These are phyloP conservation scores for Multifurca ochricompacta DNA, from an alignment of 768 basidiomycete genomes.

Conservation along the genomic window DNA sequence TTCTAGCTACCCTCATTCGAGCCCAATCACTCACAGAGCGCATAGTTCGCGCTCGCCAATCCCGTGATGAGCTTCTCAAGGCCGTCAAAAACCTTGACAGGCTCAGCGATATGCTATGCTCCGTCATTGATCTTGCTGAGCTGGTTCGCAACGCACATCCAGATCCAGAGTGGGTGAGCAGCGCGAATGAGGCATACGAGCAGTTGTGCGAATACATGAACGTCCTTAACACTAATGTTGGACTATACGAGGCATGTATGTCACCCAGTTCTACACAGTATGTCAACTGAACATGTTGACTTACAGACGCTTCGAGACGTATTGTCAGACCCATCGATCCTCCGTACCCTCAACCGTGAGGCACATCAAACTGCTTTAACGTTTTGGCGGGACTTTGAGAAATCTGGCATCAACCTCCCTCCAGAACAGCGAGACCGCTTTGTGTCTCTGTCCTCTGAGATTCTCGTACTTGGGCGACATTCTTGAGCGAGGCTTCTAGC, in stretches of 20 bases:
- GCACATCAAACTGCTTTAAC: slow-evolving; percentile 84
- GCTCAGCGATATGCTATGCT: slow-evolving; percentile 91
- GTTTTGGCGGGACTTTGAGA: slow-evolving; percentile 96
- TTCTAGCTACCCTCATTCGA: slow-evolving; percentile 71
- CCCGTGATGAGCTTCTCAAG: slow-evolving; percentile 65
- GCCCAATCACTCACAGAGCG: slow-evolving; percentile 80
- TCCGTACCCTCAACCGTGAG: slow-evolving; percentile 59
- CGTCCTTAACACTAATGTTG: slow-evolving; percentile 87
- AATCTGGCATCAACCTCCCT: slow-evolving; percentile 89
- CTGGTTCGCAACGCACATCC: slow-evolving; percentile 91
- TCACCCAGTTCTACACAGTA: slow-evolving; percentile 11
- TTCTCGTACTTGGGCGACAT: slow-evolving; percentile 83
- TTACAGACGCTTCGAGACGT: slow-evolving; percentile 63
- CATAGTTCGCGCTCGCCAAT: slow-evolving; percentile 66
- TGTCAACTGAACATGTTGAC: not conserved
- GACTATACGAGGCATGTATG: slow-evolving; percentile 72
- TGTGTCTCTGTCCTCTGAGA: slow-evolving; percentile 83
- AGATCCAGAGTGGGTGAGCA: slow-evolving; percentile 71
- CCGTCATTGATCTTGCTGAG: slow-evolving; percentile 95
- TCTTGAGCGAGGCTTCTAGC: slow-evolving; percentile 60
- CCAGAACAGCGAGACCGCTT: slow-evolving; percentile 70
- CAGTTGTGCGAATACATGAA: slow-evolving; percentile 96
- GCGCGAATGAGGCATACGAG: slow-evolving; percentile 84
- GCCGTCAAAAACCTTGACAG: slow-evolving; percentile 96
- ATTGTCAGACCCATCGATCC: slow-evolving; percentile 57